Evolutionary conservation across 2,329 filamentous ascomycete genomes (phyloP).

Genomic region (Colletotrichum aenigma): DNA sequence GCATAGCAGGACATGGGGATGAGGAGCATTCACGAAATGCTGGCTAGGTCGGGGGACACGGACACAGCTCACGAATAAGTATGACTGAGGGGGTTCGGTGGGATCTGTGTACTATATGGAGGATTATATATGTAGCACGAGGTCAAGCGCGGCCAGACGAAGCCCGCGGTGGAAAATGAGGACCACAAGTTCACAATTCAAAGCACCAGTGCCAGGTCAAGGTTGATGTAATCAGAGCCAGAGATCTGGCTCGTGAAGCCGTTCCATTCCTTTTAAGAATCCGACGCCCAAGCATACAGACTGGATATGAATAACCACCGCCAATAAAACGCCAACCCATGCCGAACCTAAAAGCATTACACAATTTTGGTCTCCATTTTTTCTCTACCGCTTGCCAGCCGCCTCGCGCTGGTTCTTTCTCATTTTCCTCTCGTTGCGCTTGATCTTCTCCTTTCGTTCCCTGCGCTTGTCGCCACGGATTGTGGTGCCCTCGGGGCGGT

Average conservation of each 20-base stretch:
- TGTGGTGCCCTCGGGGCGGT: constrained; percentile 65
- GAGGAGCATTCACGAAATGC: constrained; percentile 11
- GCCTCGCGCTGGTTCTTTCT: constrained; percentile 65
- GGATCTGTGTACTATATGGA: constrained; percentile 14
- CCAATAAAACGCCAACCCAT: constrained; percentile 15
- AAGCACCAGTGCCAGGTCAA: not conserved
- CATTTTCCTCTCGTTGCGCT: constrained; percentile 73
- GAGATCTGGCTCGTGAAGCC: not conserved
- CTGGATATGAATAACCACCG: constrained; percentile 14
- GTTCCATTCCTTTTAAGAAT: constrained; percentile 8
- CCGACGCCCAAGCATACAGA: constrained; percentile 2
- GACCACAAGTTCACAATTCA: not conserved
- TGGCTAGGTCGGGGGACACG: not conserved
- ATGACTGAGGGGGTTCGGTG: not conserved
- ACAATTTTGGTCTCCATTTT: not conserved
- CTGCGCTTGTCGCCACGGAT: constrained; percentile 66
- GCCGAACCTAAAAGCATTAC: constrained; percentile 10
- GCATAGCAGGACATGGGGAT: constrained; percentile 12
- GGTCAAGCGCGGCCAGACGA: not conserved
- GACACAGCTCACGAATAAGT: constrained; percentile 11
- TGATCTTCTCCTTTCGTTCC: constrained; percentile 71
- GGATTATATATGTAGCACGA: constrained; percentile 1
- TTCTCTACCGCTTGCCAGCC: constrained; percentile 24
- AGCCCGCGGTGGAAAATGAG: not conserved
- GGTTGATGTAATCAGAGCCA: not conserved